Evolutionary conservation across 2,329 filamentous ascomycete genomes (phyloP), one percentile per base, ranked within the genome.

Genomic region (Aspergillus ochraceoroseus): DNA sequence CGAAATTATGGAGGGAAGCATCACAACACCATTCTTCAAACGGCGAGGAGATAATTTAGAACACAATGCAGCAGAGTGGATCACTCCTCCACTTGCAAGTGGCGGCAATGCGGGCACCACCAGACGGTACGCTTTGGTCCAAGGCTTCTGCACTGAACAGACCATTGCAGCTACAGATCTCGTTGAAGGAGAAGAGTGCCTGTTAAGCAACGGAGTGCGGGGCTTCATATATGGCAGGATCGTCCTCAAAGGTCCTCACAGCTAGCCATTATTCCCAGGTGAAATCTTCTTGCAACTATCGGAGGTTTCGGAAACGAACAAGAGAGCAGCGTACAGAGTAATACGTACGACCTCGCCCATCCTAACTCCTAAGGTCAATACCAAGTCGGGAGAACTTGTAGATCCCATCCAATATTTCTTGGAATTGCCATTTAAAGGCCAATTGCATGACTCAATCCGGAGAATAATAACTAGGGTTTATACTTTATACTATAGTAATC

Each of bases 101-200:
- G 90, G 90, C 28, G 89, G 89, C 0, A 87, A 94, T 59, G 75
- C 82, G 38, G 89, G 89, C 0, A 92, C 85, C 5, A 87, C 84
- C 4, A 77, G 90, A 49, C 73, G 86, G 43, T 95, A 87, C 82
- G 84, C 87, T n/a, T 61, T 96, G 28, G 76, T 83, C 44, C 76
- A 70, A 39, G 73, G 77, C 0, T 66, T 92, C 30, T 88, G 77
- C 38, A 70, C 74, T 19, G 85, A 94, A 57, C 75, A 80, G 47
- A 63, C 68, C 2, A 70, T 95, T 11, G 62, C 62, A n/a, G 70
- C 70, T 2, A 66, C 73, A 8, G 80, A 80, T 5, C 62, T 95
- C 8, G 58, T 71, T 3, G 72, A 86, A 48, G 85, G 82, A 1
- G 89, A 95, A 62, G 74, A 82, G 38, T 84, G 89, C 47, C 94